Base-by-base conservation (phyloP, 257 asterid genomes). In the Jaltomata sinuosa region DNA sequence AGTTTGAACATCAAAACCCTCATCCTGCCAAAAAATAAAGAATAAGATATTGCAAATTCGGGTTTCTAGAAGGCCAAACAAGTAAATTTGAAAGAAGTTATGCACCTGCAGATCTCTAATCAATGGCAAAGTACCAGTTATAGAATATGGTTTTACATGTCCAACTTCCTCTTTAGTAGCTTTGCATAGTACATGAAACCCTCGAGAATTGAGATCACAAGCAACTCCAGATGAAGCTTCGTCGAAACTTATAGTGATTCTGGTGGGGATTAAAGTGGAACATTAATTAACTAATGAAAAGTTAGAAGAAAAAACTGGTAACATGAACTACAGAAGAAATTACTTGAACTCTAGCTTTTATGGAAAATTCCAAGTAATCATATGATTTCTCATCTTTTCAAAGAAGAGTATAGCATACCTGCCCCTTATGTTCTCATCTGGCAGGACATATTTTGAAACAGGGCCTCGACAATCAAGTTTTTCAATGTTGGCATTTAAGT, bases 1-100 rank as follows among this genome's bases (percentile, higher is more conserved):
- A 86, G 99, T 96, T 85, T 96, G 99, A 83, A 96, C 99, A 83
- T 96, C 98, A 38, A 94, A 96, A 65, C 98, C 99, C 86, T 96
- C 98, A n/a, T 96, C 98, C 99, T 96, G 87, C 85, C 86, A 79
- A 16, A 45, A 64, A 65, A 7, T 9, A 65, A 45, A 22, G 54
- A 65, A 83, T 62, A 61, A 83, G 78, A 65, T 32, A 65, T n/a
- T 16, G 69, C 47, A 81, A 38, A 55, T 42, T 86, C 40, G 21
- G 25, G 22, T 36, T 34, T 62, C 14, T 10, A 42, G 11, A 62
- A 83, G 69, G 50, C 4, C 59, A 80, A 16, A 68, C n/a, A 50
- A 82, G 16, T 6, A 81, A 6, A 59, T 49, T 22, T 3, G 36
- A 80, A 84, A 86, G 80, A 85, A 79, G 50, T 85, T 53, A 64